A percentile compares a stretch with the other conserved stretches of the same genome.
phyloP scores from a whole-genome alignment of 306 rosid species.

The Cucurbita maxima region DNA sequence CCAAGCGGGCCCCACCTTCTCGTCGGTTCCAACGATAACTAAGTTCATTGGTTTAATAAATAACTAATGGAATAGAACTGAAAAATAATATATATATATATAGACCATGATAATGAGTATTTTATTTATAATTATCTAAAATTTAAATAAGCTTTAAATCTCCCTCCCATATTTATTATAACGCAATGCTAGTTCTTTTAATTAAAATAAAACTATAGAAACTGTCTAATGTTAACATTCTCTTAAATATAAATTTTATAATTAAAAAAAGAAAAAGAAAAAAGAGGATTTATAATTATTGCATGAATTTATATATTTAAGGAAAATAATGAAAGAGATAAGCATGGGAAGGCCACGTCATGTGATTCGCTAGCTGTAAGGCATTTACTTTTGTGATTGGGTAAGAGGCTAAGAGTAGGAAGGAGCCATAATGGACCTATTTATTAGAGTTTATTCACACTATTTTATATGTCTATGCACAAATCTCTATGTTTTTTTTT shows the following conservation, averaged over 20 bases:
- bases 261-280: background rate
- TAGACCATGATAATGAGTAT: no score
- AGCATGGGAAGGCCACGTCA: conserved; percentile 31
- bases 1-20: conserved; percentile 10
- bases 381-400: conserved; percentile 20
- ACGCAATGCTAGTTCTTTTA: no score
- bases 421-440: background rate
- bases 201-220: no score
- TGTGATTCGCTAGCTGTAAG: conserved; percentile 48
- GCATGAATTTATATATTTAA: background rate
- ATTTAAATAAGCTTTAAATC: no score
- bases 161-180: no score
- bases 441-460: background rate
- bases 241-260: no score
- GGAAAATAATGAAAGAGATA: conserved; percentile 16
- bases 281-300: background rate
- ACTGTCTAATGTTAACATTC: no score
- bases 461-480: conserved; percentile 3
- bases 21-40: background rate
- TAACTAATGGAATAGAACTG: no score
- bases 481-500: background rate
- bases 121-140: no score
- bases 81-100: no score
- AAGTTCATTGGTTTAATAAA: no score
- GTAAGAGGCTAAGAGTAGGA: background rate